Base-by-base conservation (phyloP, 106 monocot genomes). In the Apostasia shenzhenica region DNA sequence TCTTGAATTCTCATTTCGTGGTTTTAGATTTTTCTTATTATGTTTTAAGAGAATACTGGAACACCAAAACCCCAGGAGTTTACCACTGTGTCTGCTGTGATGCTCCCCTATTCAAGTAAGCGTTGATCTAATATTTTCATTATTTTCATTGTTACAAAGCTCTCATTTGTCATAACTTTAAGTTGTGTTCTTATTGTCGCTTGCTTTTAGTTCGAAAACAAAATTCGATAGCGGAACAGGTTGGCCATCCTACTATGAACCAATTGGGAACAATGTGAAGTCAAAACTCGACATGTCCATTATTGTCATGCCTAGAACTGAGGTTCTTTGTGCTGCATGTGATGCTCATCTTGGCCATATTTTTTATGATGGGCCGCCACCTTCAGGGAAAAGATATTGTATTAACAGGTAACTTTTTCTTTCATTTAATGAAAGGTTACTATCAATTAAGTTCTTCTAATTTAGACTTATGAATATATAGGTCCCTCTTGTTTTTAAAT, bases 151-250 rank as follows among this genome's bases (percentile, higher is more conserved):
- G 26, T 26, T 26, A 26, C 26, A 26, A 26, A 26, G 26, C 26
- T 26, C 26, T 26, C 26, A 26, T 26, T 26, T 26, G 26, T 26
- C 26, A 26, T 26, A 26, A 9, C 2, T 42, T 44, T 49, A 12
- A 2, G 2, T 38, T 63, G 0, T 3, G 4, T 52, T 14, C 50
- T 51, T 50, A 4, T 51, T 39, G 9, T 45, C 43, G 43, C 7
- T 45, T 66, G 8, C 50, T 70, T 62, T 11, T 78, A 92, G 95
- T 62, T 97, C 92, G 45, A 67, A 43, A 3, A 89, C 91, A 14
- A 92, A 92, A 73, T 92, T 92, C 63, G 92, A 92, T 73, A 97
- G 95, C 52, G 95, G 95, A 66, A 97, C 95, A 26, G 92, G 95
- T 7, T 92, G 95, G 92, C 95, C 95, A 4, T 92, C 95, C 49